Percentiles rank a stretch among this genome's conserved stretches.
Conservation (phyloP, 1,139 yeast species). For the Pichia sp. region DNA sequence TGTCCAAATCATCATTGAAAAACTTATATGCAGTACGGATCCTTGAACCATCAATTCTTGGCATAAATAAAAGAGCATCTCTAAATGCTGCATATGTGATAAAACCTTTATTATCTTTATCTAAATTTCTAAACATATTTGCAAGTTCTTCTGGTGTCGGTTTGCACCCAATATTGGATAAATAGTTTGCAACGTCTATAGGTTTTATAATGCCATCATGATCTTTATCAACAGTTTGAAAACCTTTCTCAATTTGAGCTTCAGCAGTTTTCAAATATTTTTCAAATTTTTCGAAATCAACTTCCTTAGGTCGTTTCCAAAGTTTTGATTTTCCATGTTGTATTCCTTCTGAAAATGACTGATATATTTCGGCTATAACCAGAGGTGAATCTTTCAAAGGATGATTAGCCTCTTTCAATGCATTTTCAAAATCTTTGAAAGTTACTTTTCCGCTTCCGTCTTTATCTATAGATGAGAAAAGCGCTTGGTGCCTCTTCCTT, state of each 20-base stretch:
- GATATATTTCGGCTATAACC: slow-evolving; percentile 37
- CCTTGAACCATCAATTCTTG: slow-evolving; percentile 46
- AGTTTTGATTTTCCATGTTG: slow-evolving; percentile 16
- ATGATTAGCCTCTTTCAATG: slow-evolving; percentile 48
- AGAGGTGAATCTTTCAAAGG: slow-evolving; percentile 62
- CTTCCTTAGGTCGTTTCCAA: slow-evolving; percentile 16
- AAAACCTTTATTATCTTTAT: slow-evolving; percentile 54
- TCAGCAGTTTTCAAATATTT: slow-evolving; percentile 26
- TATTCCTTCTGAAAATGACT: slow-evolving; percentile 22
- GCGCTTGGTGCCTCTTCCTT: slow-evolving; percentile 23
- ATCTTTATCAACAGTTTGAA: slow-evolving; percentile 62
- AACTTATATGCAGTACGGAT: slow-evolving; percentile 75
- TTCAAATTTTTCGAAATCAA: slow-evolving; percentile 30
- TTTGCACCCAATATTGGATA: slow-evolving; percentile 45
- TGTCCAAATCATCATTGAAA: slow-evolving; percentile 70
- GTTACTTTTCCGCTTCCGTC: slow-evolving; percentile 50
- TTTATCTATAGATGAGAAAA: slow-evolving; percentile 46
- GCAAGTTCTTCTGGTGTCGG: slow-evolving; percentile 52
- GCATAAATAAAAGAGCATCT: slow-evolving; percentile 73
- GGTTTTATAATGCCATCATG: slow-evolving; percentile 66
- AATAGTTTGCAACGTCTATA: slow-evolving; percentile 59
- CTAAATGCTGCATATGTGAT: slow-evolving; percentile 85
- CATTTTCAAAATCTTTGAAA: slow-evolving; percentile 45
- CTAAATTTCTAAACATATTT: slow-evolving; percentile 53
- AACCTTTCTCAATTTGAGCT: slow-evolving; percentile 59